phyloP scores from a whole-genome alignment of 345 rosid species.

The Populus davidiana region DNA sequence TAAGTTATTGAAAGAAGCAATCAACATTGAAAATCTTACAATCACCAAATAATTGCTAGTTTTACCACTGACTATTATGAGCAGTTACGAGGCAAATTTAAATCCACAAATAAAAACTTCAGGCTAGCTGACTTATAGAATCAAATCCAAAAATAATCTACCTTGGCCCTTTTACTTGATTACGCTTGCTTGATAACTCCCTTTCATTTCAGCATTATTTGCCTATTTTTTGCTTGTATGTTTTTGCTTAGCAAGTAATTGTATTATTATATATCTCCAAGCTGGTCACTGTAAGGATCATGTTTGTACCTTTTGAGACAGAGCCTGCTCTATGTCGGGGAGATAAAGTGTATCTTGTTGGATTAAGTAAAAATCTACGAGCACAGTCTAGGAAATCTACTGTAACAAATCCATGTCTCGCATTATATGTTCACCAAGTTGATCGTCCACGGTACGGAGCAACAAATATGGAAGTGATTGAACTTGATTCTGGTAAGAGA shows the following conservation, averaged over 20 bases:
- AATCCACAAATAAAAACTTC: too few species aligned
- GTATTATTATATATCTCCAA: neutral
- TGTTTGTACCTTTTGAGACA: conserved; percentile 29
- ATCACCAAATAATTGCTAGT: too few species aligned
- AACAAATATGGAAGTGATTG: conserved; percentile 91
- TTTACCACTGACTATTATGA: too few species aligned
- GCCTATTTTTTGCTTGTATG: too few species aligned
- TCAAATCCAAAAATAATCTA: too few species aligned
- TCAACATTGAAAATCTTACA: too few species aligned
- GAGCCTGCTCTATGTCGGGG: conserved; percentile 87
- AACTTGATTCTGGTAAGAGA: conserved; percentile 74
- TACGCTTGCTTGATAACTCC: too few species aligned
- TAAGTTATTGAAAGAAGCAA: too few species aligned
- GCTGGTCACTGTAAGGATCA: neutral
- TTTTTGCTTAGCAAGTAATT: neutral
- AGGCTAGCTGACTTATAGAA: too few species aligned
- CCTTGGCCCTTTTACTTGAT: too few species aligned
- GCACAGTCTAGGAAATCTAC: conserved; percentile 85
- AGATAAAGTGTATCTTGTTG: conserved; percentile 83
- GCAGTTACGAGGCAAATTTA: too few species aligned
- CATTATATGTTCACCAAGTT: conserved; percentile 66
- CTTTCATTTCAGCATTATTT: too few species aligned
- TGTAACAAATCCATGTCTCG: conserved; percentile 81
- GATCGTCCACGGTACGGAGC: conserved; percentile 88
- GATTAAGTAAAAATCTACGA: conserved; percentile 74